These are phyloP conservation scores for Pestalotiopsis sp. DNA, from an alignment of 2,329 filamentous ascomycete species.

Conservation along the genomic window DNA sequence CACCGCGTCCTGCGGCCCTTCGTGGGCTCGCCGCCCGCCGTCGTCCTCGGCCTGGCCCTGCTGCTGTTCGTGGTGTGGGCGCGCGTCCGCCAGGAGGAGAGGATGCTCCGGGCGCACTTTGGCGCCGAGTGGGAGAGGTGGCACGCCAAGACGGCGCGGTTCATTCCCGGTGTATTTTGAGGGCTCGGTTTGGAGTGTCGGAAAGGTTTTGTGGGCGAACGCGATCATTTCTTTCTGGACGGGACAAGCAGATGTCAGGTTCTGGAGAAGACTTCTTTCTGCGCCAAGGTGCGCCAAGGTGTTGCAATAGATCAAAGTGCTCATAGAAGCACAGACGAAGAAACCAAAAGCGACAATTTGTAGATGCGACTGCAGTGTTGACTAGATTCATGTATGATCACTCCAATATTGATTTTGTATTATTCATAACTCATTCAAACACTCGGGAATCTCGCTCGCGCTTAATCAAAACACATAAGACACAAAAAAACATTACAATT, in stretches of 20 bases:
- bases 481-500: background rate
- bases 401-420: background rate
- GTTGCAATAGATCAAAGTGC: no score
- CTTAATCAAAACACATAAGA: background rate
- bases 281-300: no score
- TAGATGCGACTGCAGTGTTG: background rate
- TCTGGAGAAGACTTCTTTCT: no score
- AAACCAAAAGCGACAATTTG: background rate
- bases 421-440: background rate
- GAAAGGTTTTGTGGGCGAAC: background rate
- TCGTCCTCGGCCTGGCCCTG: slow-evolving; percentile 16
- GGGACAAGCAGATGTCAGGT: no score
- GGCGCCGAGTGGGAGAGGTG: slow-evolving; percentile 51
- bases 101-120: slow-evolving; percentile 50
- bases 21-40: slow-evolving; percentile 2
- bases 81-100: slow-evolving; percentile 51
- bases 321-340: background rate
- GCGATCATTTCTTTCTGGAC: no score
- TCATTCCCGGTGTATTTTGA: slow-evolving; percentile 47
- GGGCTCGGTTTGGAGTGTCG: background rate
- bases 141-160: slow-evolving; percentile 48
- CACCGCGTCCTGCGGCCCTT: slow-evolving; percentile 15
- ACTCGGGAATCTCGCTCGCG: background rate
- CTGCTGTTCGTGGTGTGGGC: slow-evolving; percentile 29
- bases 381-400: no score